phyloP scores from a whole-genome alignment of 2,329 filamentous ascomycete species.

The Mariannaea elegans region DNA sequence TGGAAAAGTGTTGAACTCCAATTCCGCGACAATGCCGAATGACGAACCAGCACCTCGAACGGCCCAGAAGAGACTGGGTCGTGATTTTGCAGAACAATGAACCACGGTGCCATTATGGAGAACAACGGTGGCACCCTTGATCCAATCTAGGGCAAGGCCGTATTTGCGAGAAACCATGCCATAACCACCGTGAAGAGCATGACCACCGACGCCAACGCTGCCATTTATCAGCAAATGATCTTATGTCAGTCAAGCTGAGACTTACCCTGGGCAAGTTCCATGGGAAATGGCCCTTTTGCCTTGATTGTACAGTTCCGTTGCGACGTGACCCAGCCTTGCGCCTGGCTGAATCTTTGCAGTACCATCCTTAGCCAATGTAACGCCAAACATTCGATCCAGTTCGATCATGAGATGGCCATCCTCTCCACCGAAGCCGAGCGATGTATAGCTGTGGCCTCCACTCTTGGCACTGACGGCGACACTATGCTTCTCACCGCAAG shows the following conservation, averaged over 20 bases:
- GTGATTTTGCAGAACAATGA: constrained; percentile 35
- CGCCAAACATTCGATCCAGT: constrained; percentile 49
- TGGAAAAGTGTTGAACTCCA: constrained; percentile 41
- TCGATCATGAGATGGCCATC: constrained; percentile 53
- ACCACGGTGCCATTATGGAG: constrained; percentile 39
- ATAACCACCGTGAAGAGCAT: constrained; percentile 43
- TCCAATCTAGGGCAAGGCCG: constrained; percentile 42
- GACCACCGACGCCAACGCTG: constrained; percentile 43
- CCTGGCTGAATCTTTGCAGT: constrained; percentile 51
- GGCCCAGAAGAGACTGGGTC: constrained; percentile 42
- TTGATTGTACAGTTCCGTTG: constrained; percentile 51
- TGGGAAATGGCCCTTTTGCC: constrained; percentile 56
- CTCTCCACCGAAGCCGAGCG: constrained; percentile 55
- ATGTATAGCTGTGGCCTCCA: constrained; percentile 64
- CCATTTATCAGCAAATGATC: constrained; percentile 8
- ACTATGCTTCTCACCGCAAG: constrained; percentile 52
- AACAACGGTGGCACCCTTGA: constrained; percentile 42
- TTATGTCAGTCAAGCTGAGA: not conserved
- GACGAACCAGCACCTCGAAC: constrained; percentile 43
- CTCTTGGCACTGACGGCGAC: constrained; percentile 60
- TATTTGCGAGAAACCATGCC: constrained; percentile 44
- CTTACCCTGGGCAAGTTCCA: constrained; percentile 62
- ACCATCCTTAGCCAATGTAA: constrained; percentile 38
- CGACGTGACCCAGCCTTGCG: constrained; percentile 59
- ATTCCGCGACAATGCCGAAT: constrained; percentile 44